Evolutionary conservation across 1,284 basidiomycete genomes (phyloP), one percentile per base, ranked within the genome.

Genomic region (Rhodotorula sp.): DNA sequence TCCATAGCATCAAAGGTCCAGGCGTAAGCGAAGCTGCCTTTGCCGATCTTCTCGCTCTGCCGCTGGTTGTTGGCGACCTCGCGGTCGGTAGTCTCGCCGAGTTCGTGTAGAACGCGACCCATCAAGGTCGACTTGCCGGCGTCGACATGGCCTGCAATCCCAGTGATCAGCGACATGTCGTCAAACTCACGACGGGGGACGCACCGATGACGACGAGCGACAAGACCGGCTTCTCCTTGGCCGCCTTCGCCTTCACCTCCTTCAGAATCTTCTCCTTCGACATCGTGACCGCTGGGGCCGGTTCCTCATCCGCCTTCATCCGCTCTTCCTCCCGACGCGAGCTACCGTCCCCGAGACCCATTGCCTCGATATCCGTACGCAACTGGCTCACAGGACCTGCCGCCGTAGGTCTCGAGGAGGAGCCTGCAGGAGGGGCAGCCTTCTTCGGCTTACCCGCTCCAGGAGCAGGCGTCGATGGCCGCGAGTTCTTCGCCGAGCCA

Each of bases 81-180:
- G 80, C 92, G 92, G 78, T 98, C 93, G 66, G 90, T 89, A 64
- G 98, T 79, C 74, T 87, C 85, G 24, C 96, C 95, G 1, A 96
- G 84, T 73, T 98, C 96, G 79, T 96, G 94, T 55, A 99, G 80
- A 71, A 99, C 79, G 62, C 94, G 85, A 0, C 95, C 95, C 93
- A 98, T 98, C 55, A 99, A 81, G 0, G 95, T 99, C 17, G 94
- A 97, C 81, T 99, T 99, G 59, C 95, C 95, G 22, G 96, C 95
- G 81, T 99, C 95, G 70, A 99, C 95, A 78, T 99, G 95, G 32
- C 95, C 94, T 93, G 76, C 29, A n/a, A 10, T 22, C 6, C 15
- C 5, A 17, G 27, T 20, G 9, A 24, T 52, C 22, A 66, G 30
- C 48, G 2, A 27, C 24, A 15, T 5, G 17, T 11, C 19, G 53